Conservation (phyloP, 2,329 filamentous ascomycete genomes). For the Fusarium mangiferae region DNA sequence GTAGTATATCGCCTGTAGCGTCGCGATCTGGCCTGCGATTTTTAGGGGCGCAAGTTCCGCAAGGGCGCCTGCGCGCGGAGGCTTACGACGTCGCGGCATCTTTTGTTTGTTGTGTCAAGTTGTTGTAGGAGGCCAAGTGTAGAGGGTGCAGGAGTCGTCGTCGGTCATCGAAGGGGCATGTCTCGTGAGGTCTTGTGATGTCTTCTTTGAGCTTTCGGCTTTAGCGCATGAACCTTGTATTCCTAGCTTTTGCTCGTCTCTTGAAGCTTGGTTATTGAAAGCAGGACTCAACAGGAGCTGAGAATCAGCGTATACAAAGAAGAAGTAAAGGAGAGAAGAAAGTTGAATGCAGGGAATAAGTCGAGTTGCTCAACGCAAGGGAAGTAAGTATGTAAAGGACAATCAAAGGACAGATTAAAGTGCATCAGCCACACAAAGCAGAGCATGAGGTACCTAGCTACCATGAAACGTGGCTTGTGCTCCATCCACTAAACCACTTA, state of each 20-base stretch:
- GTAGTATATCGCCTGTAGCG: conserved; percentile 68
- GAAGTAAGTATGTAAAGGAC: background rate
- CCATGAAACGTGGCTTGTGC: conserved; percentile 17
- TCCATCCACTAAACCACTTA: conserved; percentile 1
- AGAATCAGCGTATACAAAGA: background rate
- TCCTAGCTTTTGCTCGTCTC: background rate
- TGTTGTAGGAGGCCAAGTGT: background rate
- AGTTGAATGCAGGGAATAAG: conserved; percentile 9
- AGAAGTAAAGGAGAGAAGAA: conserved; percentile 11
- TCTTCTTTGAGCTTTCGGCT: conserved; percentile 3
- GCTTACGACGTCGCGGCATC: conserved; percentile 67
- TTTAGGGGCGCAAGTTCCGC: conserved; percentile 69
- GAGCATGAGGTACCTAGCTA: background rate
- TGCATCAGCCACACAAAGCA: conserved; percentile 16
- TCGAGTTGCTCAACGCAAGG: background rate
- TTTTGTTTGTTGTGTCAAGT: background rate
- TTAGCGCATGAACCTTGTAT: conserved; percentile 2
- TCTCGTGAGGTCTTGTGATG: conserved; percentile 31
- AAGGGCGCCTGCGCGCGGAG: conserved; percentile 68
- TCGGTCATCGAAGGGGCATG: conserved; percentile 35
- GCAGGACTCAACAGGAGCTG: background rate
- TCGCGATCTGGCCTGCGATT: conserved; percentile 68
- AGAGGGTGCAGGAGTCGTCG: background rate
- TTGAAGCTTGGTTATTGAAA: background rate
- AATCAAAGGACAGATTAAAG: conserved; percentile 32